Evolutionary conservation across 225 moss, liverwort and hornwort genomes (phyloP).

Genomic region (Takakia lepidozioides): DNA sequence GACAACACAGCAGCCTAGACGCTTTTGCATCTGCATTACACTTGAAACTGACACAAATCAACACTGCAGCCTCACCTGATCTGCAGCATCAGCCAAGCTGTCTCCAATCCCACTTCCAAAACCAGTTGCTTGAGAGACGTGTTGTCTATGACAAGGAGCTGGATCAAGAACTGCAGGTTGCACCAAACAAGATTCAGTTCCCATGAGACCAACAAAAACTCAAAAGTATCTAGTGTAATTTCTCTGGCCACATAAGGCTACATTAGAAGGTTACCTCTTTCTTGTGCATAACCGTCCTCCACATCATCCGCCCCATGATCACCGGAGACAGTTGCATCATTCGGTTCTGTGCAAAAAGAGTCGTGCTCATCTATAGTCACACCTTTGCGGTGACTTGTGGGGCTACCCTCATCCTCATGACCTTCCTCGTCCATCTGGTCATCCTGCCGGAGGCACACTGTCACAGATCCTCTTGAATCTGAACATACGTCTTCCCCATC

Average conservation of each 20-base stretch:
- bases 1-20: no score
- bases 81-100: constrained; percentile 8
- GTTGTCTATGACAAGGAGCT: constrained; percentile 8
- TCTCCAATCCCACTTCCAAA: constrained; percentile 6
- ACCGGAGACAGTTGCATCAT: no score
- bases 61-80: constrained; percentile 27
- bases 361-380: background rate
- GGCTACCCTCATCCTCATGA: background rate
- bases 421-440: background rate
- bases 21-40: constrained; percentile 2
- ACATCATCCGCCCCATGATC: no score
- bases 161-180: no score
- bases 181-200: no score
- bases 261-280: no score
- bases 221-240: no score
- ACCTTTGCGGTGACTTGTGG: background rate
- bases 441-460: background rate
- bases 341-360: no score
- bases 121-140: constrained; percentile 8
- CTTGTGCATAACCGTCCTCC: no score
- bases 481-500: background rate
- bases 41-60: constrained; percentile 2
- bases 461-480: background rate
- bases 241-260: no score
- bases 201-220: no score